These are phyloP conservation scores for Hylodesmum podocarpum DNA, from an alignment of 306 rosid genomes.

Conservation along the genomic window DNA sequence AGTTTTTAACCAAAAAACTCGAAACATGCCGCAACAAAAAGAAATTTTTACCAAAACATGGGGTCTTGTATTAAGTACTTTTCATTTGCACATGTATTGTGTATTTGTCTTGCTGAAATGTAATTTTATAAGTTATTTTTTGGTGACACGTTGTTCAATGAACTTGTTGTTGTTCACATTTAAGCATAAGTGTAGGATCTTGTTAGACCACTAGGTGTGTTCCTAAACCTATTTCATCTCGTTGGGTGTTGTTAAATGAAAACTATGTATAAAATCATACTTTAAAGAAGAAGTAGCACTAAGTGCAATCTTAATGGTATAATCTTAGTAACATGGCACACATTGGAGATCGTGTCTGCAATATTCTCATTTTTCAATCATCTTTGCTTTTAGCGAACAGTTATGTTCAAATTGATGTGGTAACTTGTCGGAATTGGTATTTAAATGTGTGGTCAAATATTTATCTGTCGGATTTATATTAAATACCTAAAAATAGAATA, in stretches of 20 bases:
- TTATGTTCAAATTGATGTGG: neutral
- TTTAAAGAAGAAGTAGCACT: conserved; percentile 30
- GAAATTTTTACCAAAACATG: conserved; percentile 21
- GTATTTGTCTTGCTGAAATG: neutral
- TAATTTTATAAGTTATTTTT: neutral
- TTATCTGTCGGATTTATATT: neutral
- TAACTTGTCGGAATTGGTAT: neutral
- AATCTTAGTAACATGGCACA: conserved; percentile 55
- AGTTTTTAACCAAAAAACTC: neutral
- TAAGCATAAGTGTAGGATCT: conserved; percentile 48
- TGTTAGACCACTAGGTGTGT: conserved; percentile 45
- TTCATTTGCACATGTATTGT: neutral
- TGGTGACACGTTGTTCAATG: conserved; percentile 1
- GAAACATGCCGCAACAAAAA: conserved; percentile 22
- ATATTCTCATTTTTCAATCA: conserved; percentile 45
- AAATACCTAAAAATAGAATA: neutral
- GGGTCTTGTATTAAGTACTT: conserved; percentile 17
- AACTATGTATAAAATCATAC: conserved; percentile 16
- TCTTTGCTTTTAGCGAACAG: conserved; percentile 24
- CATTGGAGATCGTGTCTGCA: conserved; percentile 58
- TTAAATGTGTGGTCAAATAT: neutral
- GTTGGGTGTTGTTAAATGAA: conserved; percentile 2
- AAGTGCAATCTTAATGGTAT: conserved; percentile 44
- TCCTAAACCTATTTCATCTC: conserved; percentile 36
- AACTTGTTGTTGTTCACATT: conserved; percentile 28